Evolutionary conservation across 2,329 filamentous ascomycete species (phyloP).

Genomic region (Fonsecaea erecta): DNA sequence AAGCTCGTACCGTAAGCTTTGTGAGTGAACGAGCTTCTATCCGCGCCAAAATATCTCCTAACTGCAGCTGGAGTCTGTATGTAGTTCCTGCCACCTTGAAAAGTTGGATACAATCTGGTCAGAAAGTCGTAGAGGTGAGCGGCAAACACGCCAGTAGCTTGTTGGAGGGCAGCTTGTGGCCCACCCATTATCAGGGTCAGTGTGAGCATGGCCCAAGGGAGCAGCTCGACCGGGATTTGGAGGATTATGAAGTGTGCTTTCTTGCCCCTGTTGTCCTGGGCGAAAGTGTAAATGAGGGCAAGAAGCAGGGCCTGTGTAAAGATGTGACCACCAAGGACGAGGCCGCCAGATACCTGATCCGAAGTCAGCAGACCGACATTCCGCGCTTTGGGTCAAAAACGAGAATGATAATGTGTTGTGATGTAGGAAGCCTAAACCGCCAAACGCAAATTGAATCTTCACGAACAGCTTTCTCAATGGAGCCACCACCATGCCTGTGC

Average conservation of each 20-base stretch:
- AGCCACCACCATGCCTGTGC: constrained; percentile 78
- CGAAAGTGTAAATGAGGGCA: constrained; percentile 80
- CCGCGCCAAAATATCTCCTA: constrained; percentile 65
- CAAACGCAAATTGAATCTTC: constrained; percentile 61
- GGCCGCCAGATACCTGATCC: constrained; percentile 50
- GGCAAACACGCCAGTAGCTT: constrained; percentile 79
- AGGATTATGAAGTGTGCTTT: constrained; percentile 81
- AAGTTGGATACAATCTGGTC: constrained; percentile 83
- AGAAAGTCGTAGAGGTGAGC: constrained; percentile 92
- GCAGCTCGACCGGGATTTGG: constrained; percentile 77
- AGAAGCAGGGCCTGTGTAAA: constrained; percentile 68
- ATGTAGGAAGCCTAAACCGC: constrained; percentile 72
- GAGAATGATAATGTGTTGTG: constrained; percentile 20
- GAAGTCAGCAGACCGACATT: constrained; percentile 34
- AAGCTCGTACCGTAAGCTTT: constrained; percentile 68
- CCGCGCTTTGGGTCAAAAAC: not conserved
- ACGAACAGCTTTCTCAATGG: constrained; percentile 66
- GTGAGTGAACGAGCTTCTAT: constrained; percentile 45
- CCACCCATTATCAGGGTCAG: constrained; percentile 73
- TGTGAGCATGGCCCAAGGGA: constrained; percentile 79
- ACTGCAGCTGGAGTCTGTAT: constrained; percentile 76
- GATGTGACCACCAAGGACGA: constrained; percentile 41
- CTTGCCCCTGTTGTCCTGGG: constrained; percentile 79
- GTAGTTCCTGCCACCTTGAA: constrained; percentile 79
- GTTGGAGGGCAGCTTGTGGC: constrained; percentile 60